These are phyloP conservation scores for Eucalyptus regnans DNA, from an alignment of 345 rosid genomes.

Conservation along the genomic window DNA sequence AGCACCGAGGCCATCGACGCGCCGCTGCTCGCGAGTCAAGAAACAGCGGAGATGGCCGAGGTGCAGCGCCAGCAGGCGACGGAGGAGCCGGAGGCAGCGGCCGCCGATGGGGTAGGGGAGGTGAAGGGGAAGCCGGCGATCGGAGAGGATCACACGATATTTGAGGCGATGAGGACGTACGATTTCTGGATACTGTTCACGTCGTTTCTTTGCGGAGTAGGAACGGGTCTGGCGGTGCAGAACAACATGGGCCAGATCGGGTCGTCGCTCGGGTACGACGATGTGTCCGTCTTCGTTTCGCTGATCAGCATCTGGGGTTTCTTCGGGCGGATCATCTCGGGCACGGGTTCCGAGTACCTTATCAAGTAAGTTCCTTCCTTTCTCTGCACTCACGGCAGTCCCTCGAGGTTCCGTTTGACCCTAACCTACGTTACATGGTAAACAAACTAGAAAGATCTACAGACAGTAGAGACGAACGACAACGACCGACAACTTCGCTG, in stretches of 20 bases:
- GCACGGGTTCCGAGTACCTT: constrained; percentile 65
- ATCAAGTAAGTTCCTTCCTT: constrained; percentile 37
- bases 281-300: constrained; percentile 81
- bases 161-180: constrained; percentile 45
- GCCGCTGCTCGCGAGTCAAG: constrained; percentile 27
- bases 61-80: not conserved
- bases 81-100: not conserved
- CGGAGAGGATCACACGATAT: constrained; percentile 85
- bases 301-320: constrained; percentile 88
- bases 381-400: not conserved
- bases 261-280: constrained; percentile 68
- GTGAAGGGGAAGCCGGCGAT: constrained; percentile 31
- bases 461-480: not conserved
- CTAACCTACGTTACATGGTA: not conserved
- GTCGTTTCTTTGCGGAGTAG: constrained; percentile 84
- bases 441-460: not conserved
- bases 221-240: constrained; percentile 82
- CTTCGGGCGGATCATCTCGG: constrained; percentile 82
- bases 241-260: constrained; percentile 97
- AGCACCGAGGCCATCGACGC: constrained; percentile 25
- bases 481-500: not conserved
- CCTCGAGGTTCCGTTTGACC: not conserved
- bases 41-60: not conserved
- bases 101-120: not conserved
- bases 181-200: constrained; percentile 85